Evolutionary conservation across 768 basidiomycete genomes (phyloP), one percentile per base, ranked within the genome.

Genomic region (Tylopilus rubrobrunneus): DNA sequence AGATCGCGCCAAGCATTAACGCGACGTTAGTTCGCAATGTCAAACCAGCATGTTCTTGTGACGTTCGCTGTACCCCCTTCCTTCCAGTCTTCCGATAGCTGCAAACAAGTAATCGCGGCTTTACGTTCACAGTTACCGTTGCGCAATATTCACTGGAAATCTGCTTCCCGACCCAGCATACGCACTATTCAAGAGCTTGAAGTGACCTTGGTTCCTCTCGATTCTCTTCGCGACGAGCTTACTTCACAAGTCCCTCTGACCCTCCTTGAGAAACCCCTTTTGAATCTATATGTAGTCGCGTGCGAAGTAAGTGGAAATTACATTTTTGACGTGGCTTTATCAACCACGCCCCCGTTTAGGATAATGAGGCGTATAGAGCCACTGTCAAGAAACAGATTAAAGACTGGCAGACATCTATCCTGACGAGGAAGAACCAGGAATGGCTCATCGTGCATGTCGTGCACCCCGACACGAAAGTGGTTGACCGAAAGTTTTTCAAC

Each of bases 101-200:
- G 89, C 85, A 79, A 74, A 54, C 86, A 89, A 65, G 78, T 90
- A 27, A 76, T 82, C 56, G 69, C 74, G 17, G 81, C 86, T 4
- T 72, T 93, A 33, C 68, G 75, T n/a, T 78, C 83, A 1, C 89
- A 89, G 60, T 71, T 91, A 7, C 97, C 97, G 0, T 75, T 99
- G 49, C 84, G 87, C 48, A 95, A 87, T 71, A 80, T 98, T 27
- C 92, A 98, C 70, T 98, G 97, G 95, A 95, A 90, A 69, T 80
- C 89, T 17, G 63, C 80, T 5, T 81, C 84, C 2, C 77, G 86
- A 41, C 78, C 87, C 5, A 82, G 82, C 15, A 75, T 94, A 41
- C 81, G 89, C 58, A 97, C 92, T 1, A 92, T 99, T 48, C 92
- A 94, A 65, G 86, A 92, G 59, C 78, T 98, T n/a, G 78, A 86